Conservation (phyloP, 106 monocot species). For the Phalaenopsis equestris region DNA sequence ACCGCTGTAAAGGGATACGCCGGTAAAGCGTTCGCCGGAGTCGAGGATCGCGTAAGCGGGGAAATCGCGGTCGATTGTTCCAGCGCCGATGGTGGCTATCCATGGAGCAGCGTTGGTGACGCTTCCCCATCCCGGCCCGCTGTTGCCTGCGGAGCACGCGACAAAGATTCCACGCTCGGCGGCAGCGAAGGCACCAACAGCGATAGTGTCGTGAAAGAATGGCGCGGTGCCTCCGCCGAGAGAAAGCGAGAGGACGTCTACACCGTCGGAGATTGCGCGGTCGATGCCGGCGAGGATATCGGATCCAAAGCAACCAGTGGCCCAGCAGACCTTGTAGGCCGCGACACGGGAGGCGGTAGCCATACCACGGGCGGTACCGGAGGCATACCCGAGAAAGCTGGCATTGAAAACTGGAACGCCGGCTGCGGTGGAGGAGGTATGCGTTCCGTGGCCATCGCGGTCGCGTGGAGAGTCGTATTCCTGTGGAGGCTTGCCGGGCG, state of each 20-base stretch:
- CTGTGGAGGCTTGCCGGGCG: not conserved
- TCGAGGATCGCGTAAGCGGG: conserved; percentile 35
- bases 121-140: conserved; percentile 28
- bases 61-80: conserved; percentile 54
- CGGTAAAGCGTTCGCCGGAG: conserved; percentile 19
- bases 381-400: conserved; percentile 37
- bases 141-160: conserved; percentile 58
- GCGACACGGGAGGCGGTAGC: conserved; percentile 33
- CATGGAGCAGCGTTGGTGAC: conserved; percentile 51
- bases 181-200: conserved; percentile 47
- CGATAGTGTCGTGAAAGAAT: conserved; percentile 43
- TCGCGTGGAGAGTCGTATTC: conserved; percentile 29
- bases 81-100: conserved; percentile 61
- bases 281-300: conserved; percentile 68
- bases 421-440: conserved; percentile 31
- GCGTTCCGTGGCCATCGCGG: conserved; percentile 41
- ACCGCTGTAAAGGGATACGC: conserved; percentile 51
- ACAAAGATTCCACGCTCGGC: conserved; percentile 44
- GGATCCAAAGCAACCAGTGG: conserved; percentile 48
- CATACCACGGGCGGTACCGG: conserved; percentile 28
- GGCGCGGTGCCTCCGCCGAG: conserved; percentile 50
- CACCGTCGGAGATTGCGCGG: conserved; percentile 45
- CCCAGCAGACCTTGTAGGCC: conserved; percentile 65
- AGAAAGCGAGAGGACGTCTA: conserved; percentile 61
- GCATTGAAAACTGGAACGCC: conserved; percentile 21